Percentiles rank a stretch among this genome's conserved stretches.
phyloP scores from a whole-genome alignment of 202 grass and related monocot species.

The Setaria viridis region DNA sequence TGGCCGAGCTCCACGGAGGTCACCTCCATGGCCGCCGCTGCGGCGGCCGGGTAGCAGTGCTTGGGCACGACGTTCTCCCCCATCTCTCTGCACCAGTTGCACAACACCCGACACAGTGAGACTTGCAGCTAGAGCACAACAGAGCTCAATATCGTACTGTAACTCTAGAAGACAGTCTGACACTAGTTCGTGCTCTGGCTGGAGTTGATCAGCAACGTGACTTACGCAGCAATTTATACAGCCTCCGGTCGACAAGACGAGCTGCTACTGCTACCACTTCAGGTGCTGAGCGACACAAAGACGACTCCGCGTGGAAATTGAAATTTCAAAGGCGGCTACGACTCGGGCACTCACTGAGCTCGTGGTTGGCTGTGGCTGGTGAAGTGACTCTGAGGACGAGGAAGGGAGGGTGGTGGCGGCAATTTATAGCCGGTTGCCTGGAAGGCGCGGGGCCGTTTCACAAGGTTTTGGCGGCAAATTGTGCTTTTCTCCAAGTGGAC shows the following conservation, averaged over 20 bases:
- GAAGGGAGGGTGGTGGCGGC: neutral
- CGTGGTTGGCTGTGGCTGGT: constrained; percentile 10
- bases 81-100: constrained; percentile 54
- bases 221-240: constrained; percentile 23
- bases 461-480: too few relatives aligned
- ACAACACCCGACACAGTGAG: constrained; percentile 40
- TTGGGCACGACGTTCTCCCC: constrained; percentile 53
- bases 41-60: constrained; percentile 40
- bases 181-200: neutral
- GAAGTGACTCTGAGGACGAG: neutral
- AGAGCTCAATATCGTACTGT: neutral
- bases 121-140: neutral
- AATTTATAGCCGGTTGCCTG: constrained; percentile 46
- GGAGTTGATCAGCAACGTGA: neutral
- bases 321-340: constrained; percentile 25
- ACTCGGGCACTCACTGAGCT: neutral
- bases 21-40: constrained; percentile 53
- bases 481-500: neutral
- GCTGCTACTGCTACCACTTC: neutral
- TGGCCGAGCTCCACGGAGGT: constrained; percentile 58
- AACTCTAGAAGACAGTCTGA: neutral
- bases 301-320: constrained; percentile 15
- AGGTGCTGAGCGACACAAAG: constrained; percentile 13
- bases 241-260: neutral
- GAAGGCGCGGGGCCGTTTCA: constrained; percentile 4